Base-by-base conservation (phyloP, 108 stramenopile genomes). In the Mediolabrus comicus region DNA sequence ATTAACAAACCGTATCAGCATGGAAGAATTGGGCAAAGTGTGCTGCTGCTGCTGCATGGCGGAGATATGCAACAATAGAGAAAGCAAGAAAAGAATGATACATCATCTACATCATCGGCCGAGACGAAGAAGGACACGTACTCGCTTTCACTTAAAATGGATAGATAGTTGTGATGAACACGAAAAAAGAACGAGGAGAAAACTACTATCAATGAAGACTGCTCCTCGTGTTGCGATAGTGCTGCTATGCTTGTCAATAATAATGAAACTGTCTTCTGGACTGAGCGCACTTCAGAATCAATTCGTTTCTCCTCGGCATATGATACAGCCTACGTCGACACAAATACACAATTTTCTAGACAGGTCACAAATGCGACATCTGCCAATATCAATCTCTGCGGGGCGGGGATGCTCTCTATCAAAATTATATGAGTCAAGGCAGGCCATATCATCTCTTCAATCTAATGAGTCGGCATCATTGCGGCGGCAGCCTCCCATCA, bases 401-500 rank as follows among this genome's bases (percentile, higher is more conserved):
- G 22, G 19, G 9, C 46, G 22, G 46, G 22, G 46, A 9, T 49
- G 14, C 46, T 8, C 46, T 8, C 22, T 3, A 22, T 49, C 46
- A 49, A 49, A 24, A 49, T 49, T 49, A 22, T 22, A 22, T 1
- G 19, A 24, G 46, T 49, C 46, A 49, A 49, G 46, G 22, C 46
- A 49, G 46, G 33, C 33, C 3, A 22, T 22, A 49, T 49, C 46
- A 24, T 49, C 46, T 17, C 3, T 49, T 22, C 19, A 49, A 17
- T 49, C 46, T 49, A 17, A n/a, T 0, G 19, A 49, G 17, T 1
- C 3, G 19, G 22, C 46, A 5, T 8, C 19, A 9, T 22, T 22
- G n/a, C n/a, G n/a, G n/a, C n/a, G n/a, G n/a, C 46, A 61, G 14
- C 65, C 52, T 53, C 52, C 53, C 9, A 52, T 66, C 4, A 66